Percentiles rank a stretch among this genome's conserved stretches.
These are phyloP conservation scores for Aspergillus persii DNA, from an alignment of 2,329 filamentous ascomycete species.

Conservation along the genomic window DNA sequence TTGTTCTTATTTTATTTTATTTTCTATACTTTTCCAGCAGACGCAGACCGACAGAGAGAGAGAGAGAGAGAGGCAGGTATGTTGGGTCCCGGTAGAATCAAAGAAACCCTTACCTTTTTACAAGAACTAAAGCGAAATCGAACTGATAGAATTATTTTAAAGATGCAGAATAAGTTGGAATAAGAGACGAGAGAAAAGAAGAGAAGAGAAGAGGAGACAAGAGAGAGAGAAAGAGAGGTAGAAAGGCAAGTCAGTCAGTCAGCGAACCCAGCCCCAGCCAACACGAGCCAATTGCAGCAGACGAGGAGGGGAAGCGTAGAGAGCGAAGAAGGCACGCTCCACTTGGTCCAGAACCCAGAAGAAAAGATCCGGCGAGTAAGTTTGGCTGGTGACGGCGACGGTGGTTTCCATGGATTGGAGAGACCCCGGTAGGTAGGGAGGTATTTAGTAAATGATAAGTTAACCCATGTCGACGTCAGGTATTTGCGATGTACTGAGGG, in stretches of 20 bases:
- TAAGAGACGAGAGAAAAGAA: too few relatives aligned
- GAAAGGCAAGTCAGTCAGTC: not conserved
- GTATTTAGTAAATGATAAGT: too few relatives aligned
- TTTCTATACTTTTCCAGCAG: not conserved
- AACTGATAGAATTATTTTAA: not conserved
- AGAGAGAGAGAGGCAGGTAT: too few relatives aligned
- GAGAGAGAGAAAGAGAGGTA: not conserved
- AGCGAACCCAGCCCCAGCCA: not conserved
- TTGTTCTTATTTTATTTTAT: not conserved
- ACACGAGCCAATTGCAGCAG: not conserved
- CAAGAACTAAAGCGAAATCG: not conserved
- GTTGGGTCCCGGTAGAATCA: not conserved
- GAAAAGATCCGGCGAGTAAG: too few relatives aligned
- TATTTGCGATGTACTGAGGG: too few relatives aligned
- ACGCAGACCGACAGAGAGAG: too few relatives aligned
- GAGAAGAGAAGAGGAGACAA: too few relatives aligned
- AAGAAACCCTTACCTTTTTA: not conserved
- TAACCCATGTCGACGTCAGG: too few relatives aligned
- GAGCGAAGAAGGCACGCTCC: conserved; percentile 7
- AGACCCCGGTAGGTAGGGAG: too few relatives aligned
- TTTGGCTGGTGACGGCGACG: not conserved
- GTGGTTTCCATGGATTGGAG: too few relatives aligned
- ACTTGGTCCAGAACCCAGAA: conserved; percentile 5
- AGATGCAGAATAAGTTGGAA: too few relatives aligned
- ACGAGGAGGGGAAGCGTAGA: not conserved